Percentiles rank a stretch among this genome's conserved stretches.
These are phyloP conservation scores for Capillidium rhysosporum DNA, from an alignment of 371 early-diverging fungal genomes.

Conservation along the genomic window DNA sequence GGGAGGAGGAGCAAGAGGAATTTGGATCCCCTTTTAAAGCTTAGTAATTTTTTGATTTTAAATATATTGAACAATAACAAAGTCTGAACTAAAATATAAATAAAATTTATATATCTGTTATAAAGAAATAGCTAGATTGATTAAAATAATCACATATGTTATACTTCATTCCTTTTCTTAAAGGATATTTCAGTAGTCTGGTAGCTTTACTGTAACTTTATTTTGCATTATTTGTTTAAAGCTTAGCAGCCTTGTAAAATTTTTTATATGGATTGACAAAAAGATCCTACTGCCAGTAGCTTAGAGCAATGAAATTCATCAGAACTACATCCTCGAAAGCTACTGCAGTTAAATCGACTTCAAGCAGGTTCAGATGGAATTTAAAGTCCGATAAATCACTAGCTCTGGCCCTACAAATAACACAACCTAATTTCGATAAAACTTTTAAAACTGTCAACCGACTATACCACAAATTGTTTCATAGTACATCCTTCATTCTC, in stretches of 20 bases:
- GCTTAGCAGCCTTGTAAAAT: not conserved
- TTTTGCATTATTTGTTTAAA: not conserved
- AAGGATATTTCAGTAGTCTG: not conserved
- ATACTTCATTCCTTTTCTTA: not conserved
- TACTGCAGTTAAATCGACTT: not conserved
- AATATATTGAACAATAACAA: not conserved
- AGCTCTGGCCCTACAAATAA: not conserved
- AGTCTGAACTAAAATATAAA: not conserved
- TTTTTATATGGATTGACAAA: not conserved
- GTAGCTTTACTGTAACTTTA: not conserved
- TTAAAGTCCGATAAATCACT: not conserved
- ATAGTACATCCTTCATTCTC: not conserved
- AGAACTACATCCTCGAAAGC: conserved; percentile 1
- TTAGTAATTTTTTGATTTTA: no score
- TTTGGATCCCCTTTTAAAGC: no score
- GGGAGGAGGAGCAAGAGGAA: no score
- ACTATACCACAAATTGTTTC: not conserved
- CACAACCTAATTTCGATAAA: not conserved
- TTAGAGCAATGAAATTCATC: not conserved
- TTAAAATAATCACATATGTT: not conserved
- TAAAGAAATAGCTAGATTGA: not conserved
- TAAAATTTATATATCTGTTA: not conserved
- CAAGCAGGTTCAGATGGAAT: not conserved
- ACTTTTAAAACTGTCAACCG: conserved; percentile 1
- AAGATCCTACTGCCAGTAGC: conserved; percentile 4